Percentiles rank a stretch among this genome's conserved stretches.
Evolutionary conservation across 805 yeast genomes (phyloP).

Genomic region (Barnettozyma sucrosica): DNA sequence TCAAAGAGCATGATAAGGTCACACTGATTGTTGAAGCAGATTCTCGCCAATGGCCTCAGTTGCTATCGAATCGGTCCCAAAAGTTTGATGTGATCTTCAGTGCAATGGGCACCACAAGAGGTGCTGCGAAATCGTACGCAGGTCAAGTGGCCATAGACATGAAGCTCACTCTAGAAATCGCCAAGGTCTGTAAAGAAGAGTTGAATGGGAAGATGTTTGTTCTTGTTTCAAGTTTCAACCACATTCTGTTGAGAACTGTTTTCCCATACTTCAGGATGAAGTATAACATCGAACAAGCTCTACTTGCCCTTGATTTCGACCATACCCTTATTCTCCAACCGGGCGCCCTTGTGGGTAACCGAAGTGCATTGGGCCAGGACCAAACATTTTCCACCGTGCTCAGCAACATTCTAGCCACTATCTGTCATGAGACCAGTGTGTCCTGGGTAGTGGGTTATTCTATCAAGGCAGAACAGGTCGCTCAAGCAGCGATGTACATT

Average conservation of each 20-base stretch:
- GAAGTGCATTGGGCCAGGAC: conserved; percentile 4
- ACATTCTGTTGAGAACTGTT: conserved; percentile 40
- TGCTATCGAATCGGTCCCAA: conserved; percentile 22
- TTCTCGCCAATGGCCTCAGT: conserved; percentile 42
- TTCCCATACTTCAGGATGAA: conserved; percentile 59
- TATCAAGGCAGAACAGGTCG: conserved; percentile 18
- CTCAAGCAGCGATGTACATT: conserved; percentile 12
- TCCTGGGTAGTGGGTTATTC: conserved; percentile 13
- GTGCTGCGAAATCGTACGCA: conserved; percentile 57
- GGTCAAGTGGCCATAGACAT: conserved; percentile 66
- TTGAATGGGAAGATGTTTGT: conserved; percentile 56
- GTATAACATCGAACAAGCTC: conserved; percentile 65
- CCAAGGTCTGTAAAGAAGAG: conserved; percentile 59
- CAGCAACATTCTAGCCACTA: conserved; percentile 13
- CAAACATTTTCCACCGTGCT: conserved; percentile 7
- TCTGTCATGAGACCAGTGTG: conserved; percentile 12
- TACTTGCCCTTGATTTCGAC: conserved; percentile 53
- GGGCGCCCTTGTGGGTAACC: conserved; percentile 44
- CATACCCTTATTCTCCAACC: conserved; percentile 71
- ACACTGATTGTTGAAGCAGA: conserved; percentile 40
- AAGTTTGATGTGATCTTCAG: conserved; percentile 40
- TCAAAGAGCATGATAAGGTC: conserved; percentile 26
- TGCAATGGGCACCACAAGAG: conserved; percentile 68
- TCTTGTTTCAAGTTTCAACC: conserved; percentile 57
- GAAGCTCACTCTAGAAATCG: conserved; percentile 59